phyloP scores from a whole-genome alignment of 73 alveolate genomes.

The Diophrys sp. region DNA sequence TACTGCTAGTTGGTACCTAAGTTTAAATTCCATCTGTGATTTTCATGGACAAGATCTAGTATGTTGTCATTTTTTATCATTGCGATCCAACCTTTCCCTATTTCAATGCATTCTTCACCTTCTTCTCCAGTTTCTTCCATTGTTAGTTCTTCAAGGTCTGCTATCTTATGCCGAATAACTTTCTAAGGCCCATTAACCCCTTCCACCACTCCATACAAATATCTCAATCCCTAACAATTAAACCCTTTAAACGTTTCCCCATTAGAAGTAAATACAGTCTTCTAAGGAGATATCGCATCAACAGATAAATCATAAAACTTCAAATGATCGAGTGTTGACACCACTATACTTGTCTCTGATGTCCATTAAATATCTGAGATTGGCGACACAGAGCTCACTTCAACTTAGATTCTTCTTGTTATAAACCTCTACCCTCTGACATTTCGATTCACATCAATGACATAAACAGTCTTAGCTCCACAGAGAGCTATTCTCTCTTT shows the following conservation, averaged over 20 bases:
- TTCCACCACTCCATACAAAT: background rate
- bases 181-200: background rate
- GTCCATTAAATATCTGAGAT: background rate
- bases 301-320: background rate
- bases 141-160: background rate
- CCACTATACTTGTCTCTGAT: background rate
- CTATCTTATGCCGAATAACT: background rate
- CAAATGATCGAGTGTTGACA: background rate
- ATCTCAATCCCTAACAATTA: no score
- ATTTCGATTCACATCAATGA: no score
- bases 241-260: no score
- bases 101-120: background rate
- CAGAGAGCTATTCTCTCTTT: background rate
- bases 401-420: no score
- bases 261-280: background rate
- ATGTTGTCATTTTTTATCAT: no score
- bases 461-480: background rate
- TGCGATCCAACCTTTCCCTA: background rate
- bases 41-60: no score
- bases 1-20: no score
- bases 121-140: background rate
- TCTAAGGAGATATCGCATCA: background rate
- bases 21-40: no score
- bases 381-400: no score
- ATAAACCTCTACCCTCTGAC: no score